Evolutionary conservation across 306 rosid species (phyloP).

Genomic region (Cucurbita ficifolia): DNA sequence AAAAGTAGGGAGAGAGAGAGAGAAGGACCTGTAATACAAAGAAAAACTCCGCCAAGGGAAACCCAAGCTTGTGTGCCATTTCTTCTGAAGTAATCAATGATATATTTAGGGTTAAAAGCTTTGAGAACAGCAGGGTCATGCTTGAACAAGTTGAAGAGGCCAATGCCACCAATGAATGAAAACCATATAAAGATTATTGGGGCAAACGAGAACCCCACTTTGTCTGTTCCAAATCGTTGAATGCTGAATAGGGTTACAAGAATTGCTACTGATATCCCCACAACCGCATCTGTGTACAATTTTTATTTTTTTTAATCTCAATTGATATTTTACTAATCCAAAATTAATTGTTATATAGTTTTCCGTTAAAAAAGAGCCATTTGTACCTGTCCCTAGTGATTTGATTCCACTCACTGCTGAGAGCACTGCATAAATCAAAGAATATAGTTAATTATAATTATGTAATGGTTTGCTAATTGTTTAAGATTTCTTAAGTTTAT

Average conservation of each 20-base stretch:
- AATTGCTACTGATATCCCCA: constrained; percentile 37
- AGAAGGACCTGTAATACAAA: constrained; percentile 34
- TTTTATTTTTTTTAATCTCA: too few relatives aligned
- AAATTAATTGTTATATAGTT: neutral
- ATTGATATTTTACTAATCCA: neutral
- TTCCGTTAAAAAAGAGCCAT: neutral
- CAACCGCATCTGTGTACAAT: constrained; percentile 23
- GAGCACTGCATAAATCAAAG: constrained; percentile 26
- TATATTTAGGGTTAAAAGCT: constrained; percentile 46
- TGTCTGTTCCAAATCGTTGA: constrained; percentile 53
- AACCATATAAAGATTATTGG: constrained; percentile 44
- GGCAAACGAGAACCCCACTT: constrained; percentile 44
- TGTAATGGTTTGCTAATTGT: too few relatives aligned
- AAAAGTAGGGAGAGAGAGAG: too few relatives aligned
- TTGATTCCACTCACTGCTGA: constrained; percentile 73
- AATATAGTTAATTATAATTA: neutral
- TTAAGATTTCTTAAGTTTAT: too few relatives aligned
- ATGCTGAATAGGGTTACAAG: constrained; percentile 21
- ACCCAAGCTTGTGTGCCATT: constrained; percentile 41
- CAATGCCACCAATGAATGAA: constrained; percentile 33
- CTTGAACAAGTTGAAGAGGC: constrained; percentile 42
- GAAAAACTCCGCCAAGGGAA: constrained; percentile 50
- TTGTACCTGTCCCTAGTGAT: constrained; percentile 41
- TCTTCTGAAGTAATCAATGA: constrained; percentile 27
- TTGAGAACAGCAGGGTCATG: constrained; percentile 26